Base-by-base conservation (phyloP, 495 filamentous ascomycete genomes). In the Articulospora tetracladia region DNA sequence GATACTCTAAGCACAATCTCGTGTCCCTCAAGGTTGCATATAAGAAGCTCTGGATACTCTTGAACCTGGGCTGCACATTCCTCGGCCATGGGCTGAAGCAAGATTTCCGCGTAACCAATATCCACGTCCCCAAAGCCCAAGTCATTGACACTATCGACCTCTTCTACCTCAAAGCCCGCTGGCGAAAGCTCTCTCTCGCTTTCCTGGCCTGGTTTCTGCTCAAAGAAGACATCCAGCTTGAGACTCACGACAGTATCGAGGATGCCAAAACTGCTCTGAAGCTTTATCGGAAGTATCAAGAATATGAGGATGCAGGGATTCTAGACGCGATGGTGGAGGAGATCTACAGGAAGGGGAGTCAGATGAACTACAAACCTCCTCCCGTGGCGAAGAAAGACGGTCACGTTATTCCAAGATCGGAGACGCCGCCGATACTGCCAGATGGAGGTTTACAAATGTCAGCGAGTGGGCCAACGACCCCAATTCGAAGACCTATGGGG, bases 31-130 rank as follows among this genome's bases (percentile, higher is more conserved):
- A 98, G 71, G 83, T 85, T 19, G 93, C 92, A 8, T 98, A 98
- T 77, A 99, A 98, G 70, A 96, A 96, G 68, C 85, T 99, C 27
- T 99, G 94, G 94, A 81, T 98, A 13, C 83, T 99, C 8, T 82
- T 98, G 10, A 98, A 99, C 69, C 80, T 97, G 1, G 94, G 95
- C 27, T 96, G 91, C 73, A 78, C 89, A 48, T 99, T 99, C 72
- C 84, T 99, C 27, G 94, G 94, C 8, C 94, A 99, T 70, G 91
- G 92, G 10, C 75, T 99, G 24, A 85, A 86, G 51, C 92, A 93
- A 55, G 94, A 99, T 69, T 99, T 98, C 76, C 90, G 94, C 36
- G 94, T 92, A 53, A 95, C 96, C 74, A 97, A 99, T 70, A 97
- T 99, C 56, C 90, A 96, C 69, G 88, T 98, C 4, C 94, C 95